Conservation (phyloP, 108 stramenopile species). For the Poteriospumella lacustris region DNA sequence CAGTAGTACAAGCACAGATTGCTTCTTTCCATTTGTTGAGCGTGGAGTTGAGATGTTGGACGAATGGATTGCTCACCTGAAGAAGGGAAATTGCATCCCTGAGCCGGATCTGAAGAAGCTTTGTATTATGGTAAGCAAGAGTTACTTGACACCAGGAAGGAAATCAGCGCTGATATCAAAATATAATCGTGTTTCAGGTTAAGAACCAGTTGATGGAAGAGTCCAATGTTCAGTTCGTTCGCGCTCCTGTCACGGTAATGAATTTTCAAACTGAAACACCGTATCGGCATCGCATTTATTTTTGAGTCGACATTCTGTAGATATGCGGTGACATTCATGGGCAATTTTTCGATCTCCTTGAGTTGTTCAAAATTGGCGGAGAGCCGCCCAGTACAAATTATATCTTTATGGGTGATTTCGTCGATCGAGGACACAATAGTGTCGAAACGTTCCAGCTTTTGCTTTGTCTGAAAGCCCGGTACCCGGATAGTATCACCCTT, state of each 20-base stretch:
- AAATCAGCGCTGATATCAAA: background rate
- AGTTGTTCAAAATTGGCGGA: constrained; percentile 45
- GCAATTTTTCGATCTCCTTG: constrained; percentile 49
- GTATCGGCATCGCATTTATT: background rate
- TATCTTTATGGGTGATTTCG: constrained; percentile 85
- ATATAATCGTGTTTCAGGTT: constrained; percentile 28
- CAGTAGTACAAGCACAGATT: background rate
- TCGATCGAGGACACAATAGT: constrained; percentile 83
- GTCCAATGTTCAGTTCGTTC: constrained; percentile 49
- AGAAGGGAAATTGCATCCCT: constrained; percentile 27
- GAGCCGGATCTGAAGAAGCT: constrained; percentile 20
- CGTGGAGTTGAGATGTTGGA: constrained; percentile 11
- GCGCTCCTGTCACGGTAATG: constrained; percentile 43
- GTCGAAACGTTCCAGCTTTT: constrained; percentile 84
- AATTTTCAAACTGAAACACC: background rate
- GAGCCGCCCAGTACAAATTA: constrained; percentile 56
- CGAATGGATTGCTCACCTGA: constrained; percentile 12
- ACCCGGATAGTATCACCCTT: constrained; percentile 75
- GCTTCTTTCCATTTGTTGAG: background rate
- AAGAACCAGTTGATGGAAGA: constrained; percentile 50
- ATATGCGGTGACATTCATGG: constrained; percentile 55
- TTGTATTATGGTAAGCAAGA: constrained; percentile 13
- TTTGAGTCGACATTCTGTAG: background rate
- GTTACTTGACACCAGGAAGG: background rate
- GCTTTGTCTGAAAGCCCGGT: constrained; percentile 75